Percentiles rank a stretch among this genome's conserved stretches.
Conservation (phyloP, 495 filamentous ascomycete genomes). For the Clavariopsis aquatica region DNA sequence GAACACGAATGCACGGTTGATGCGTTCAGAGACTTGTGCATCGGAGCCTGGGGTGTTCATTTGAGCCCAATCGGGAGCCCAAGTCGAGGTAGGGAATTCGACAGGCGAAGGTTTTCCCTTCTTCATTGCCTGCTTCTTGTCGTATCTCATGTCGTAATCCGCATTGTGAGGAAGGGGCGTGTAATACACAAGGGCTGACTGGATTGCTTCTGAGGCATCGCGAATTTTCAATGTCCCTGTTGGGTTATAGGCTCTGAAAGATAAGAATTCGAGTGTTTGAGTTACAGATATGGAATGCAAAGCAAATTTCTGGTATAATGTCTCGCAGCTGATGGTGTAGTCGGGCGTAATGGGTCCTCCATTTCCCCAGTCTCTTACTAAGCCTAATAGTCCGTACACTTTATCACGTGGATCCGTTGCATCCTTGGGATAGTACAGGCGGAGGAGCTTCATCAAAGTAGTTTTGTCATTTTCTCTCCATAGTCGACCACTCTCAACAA, state of each 20-base stretch:
- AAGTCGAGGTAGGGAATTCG: background rate
- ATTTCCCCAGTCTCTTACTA: conserved; percentile 17
- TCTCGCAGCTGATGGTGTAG: conserved; percentile 8
- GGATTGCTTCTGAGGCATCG: background rate
- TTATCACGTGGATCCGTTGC: conserved; percentile 23
- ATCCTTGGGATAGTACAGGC: conserved; percentile 6
- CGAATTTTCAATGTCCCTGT: background rate
- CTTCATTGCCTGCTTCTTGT: background rate
- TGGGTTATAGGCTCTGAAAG: conserved; percentile 5
- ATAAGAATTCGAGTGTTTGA: conserved; percentile 7
- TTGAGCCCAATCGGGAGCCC: background rate
- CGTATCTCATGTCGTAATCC: background rate
- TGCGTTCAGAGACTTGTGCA: background rate
- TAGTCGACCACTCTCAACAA: conserved; percentile 1
- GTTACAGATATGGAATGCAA: conserved; percentile 1
- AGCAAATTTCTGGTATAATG: conserved; percentile 10
- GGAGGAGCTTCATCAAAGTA: conserved; percentile 6
- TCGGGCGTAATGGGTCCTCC: background rate
- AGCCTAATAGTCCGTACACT: conserved; percentile 16
- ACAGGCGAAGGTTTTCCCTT: background rate
- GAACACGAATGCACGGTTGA: conserved; percentile 12
- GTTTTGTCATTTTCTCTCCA: conserved; percentile 11
- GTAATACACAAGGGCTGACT: background rate
- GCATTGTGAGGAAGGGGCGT: background rate
- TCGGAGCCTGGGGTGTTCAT: conserved; percentile 11